Conservation (phyloP, 2,329 filamentous ascomycete species). For the Epicoccum nigrum region DNA sequence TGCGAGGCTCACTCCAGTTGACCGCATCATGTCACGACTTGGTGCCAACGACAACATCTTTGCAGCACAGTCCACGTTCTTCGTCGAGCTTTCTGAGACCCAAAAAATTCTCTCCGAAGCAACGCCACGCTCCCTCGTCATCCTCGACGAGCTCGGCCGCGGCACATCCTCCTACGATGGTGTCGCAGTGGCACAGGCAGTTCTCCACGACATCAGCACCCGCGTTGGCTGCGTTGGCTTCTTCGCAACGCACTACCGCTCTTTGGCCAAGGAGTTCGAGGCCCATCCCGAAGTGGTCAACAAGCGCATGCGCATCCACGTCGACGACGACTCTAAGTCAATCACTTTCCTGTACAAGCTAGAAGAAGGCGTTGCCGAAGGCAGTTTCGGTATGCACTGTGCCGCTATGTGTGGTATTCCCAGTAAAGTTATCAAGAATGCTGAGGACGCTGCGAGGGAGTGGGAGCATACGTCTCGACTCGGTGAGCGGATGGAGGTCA, state of each 20-base stretch:
- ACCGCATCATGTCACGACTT: slow-evolving; percentile 97
- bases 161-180: slow-evolving; percentile 96
- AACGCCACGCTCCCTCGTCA: slow-evolving; percentile 90
- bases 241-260: slow-evolving; percentile 98
- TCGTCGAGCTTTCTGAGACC: slow-evolving; percentile 94
- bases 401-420: slow-evolving; percentile 97
- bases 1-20: slow-evolving; percentile 85
- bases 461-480: slow-evolving; percentile 95
- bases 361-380: slow-evolving; percentile 91
- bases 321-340: slow-evolving; percentile 81
- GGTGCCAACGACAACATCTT: slow-evolving; percentile 99
- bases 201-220: slow-evolving; percentile 92
- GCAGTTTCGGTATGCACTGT: slow-evolving; percentile 98
- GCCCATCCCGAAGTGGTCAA: slow-evolving; percentile 85
- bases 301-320: slow-evolving; percentile 91
- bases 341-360: slow-evolving; percentile 97
- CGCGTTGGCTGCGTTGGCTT: slow-evolving; percentile 94
- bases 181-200: slow-evolving; percentile 93
- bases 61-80: slow-evolving; percentile 96
- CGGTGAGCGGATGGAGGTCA: slow-evolving; percentile 84
- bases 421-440: slow-evolving; percentile 78
- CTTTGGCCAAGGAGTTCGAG: slow-evolving; percentile 87
- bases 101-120: slow-evolving; percentile 97
- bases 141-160: slow-evolving; percentile 93
- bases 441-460: slow-evolving; percentile 84